Conservation (phyloP, 2,329 filamentous ascomycete species). For the Pyricularia sp. region DNA sequence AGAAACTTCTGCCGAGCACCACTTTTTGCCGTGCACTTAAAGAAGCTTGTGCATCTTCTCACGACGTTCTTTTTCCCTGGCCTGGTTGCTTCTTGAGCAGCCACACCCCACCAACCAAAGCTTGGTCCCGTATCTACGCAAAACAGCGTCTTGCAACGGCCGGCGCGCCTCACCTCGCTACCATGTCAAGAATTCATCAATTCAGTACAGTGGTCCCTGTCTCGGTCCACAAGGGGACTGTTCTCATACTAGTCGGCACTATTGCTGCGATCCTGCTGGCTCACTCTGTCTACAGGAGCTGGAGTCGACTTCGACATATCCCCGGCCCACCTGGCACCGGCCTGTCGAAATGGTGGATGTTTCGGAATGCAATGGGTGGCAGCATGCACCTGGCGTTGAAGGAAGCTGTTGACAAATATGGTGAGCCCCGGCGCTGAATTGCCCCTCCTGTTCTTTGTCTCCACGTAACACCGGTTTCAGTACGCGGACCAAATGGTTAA, state of each 20-base stretch:
- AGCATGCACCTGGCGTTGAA: conserved; percentile 15
- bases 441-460: conserved; percentile 3
- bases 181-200: conserved; percentile 1
- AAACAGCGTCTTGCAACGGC: background rate
- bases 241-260: background rate
- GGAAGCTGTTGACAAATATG: conserved; percentile 12
- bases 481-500: conserved; percentile 5
- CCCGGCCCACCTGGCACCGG: conserved; percentile 13
- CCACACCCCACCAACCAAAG: background rate
- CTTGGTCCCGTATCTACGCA: background rate
- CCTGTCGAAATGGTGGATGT: conserved; percentile 17
- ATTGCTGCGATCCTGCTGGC: conserved; percentile 5
- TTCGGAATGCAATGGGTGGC: conserved; percentile 15
- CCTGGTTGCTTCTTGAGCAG: background rate
- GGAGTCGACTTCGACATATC: conserved; percentile 14
- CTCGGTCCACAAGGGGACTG: background rate
- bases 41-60: background rate
- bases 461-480: conserved; percentile 4
- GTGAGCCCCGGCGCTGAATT: conserved; percentile 8
- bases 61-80: background rate
- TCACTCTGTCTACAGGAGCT: conserved; percentile 10
- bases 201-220: background rate
- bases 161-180: background rate
- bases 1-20: background rate
- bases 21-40: background rate